Evolutionary conservation across 2,329 filamentous ascomycete species (phyloP).

Genomic region (Ascochyta rabiei): DNA sequence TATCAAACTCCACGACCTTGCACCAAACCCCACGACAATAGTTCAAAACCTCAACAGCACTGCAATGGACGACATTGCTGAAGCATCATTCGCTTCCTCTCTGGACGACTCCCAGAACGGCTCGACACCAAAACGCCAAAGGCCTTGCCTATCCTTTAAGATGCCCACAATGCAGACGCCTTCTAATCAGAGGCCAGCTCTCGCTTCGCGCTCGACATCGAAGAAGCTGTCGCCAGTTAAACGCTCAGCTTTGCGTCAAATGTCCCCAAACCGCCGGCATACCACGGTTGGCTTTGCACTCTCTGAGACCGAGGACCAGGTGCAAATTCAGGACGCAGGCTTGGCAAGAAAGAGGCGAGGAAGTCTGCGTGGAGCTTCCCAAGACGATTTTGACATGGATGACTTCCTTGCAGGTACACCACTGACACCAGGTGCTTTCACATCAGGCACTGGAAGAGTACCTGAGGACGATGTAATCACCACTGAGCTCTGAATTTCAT

Average conservation of each 20-base stretch:
- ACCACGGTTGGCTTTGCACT: constrained; percentile 35
- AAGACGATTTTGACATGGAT: constrained; percentile 47
- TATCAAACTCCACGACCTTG: constrained; percentile 16
- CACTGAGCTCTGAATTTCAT: constrained; percentile 28
- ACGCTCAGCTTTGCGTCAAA: constrained; percentile 35
- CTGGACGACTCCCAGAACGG: constrained; percentile 25
- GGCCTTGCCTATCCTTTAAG: constrained; percentile 42
- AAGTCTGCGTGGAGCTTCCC: constrained; percentile 27
- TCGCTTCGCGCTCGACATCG: constrained; percentile 17
- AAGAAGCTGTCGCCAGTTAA: constrained; percentile 31
- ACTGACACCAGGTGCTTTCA: constrained; percentile 37
- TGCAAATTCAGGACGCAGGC: background rate
- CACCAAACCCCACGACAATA: background rate
- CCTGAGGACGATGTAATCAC: constrained; percentile 27
- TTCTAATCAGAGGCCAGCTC: constrained; percentile 23
- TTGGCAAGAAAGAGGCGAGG: constrained; percentile 21
- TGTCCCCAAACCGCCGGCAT: constrained; percentile 45
- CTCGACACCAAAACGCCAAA: constrained; percentile 52
- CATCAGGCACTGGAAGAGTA: constrained; percentile 28
- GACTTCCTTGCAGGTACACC: constrained; percentile 50
- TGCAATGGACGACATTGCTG: constrained; percentile 23
- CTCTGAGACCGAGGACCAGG: constrained; percentile 22
- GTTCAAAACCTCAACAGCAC: constrained; percentile 17
- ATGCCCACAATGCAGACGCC: constrained; percentile 39
- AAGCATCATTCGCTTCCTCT: constrained; percentile 34